Evolutionary conservation across 331 rosid species (phyloP), one percentile per base, ranked within the genome.

Genomic region (Quercus phellos): DNA sequence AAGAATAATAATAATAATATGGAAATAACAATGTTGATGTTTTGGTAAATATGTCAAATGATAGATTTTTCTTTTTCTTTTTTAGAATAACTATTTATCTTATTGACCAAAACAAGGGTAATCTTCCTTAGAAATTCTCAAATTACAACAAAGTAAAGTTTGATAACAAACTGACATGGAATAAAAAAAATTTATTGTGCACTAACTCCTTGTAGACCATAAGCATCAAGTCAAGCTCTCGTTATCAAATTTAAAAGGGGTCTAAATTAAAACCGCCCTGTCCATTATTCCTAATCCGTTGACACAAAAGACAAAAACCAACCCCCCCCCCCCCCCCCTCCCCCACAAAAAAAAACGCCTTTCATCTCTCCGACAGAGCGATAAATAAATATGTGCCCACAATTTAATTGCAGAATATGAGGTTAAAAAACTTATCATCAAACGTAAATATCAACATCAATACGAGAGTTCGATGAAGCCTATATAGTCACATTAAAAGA

Each of bases 161-260:
- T 35, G 42, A 35, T 35, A 35, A 35, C 42, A 8, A 75, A 76
- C 87, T 87, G 82, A 83, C 87, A 78, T 19, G 53, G 18, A 68
- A 75, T 75, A 30, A 73, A 19, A 30, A 73, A 19, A 80, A 64
- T 42, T 43, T 67, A 66, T 34, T 12, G 71, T 43, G 13, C 58
- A 6, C 58, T 5, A 13, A 5, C 6, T 22, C 50, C 46, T 13
- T 21, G 30, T 21, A 24, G 29, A 19, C 51, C 17, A 6, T 4
- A 4, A 63, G 71, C 38, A 74, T 75, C 68, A 72, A 72, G 79
- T 79, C 77, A 81, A 77, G 74, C 70, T 72, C 27, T 70, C 81
- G 7, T 56, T 72, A 68, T 84, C 74, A 64, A 38, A 38, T 38
- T 38, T 2, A 8, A 18, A 14, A 46, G 19, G 69, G 77, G 83